Conservation (phyloP, 306 rosid genomes). For the Myrica gale region DNA sequence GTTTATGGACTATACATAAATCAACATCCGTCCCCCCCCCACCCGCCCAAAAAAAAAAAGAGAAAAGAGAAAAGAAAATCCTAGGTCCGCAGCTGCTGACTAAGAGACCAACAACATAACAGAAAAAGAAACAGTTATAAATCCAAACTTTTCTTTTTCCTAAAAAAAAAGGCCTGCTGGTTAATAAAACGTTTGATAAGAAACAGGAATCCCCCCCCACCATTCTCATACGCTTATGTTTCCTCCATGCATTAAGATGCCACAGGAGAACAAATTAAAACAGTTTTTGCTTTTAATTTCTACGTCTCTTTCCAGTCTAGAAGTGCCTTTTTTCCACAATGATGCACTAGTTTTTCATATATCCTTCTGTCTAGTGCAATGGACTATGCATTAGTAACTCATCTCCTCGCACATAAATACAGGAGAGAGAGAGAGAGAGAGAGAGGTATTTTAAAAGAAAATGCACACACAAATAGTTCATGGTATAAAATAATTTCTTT, state of each 20-base stretch:
- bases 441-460: too few relatives aligned
- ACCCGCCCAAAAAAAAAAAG: too few relatives aligned
- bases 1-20: too few relatives aligned
- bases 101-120: background rate
- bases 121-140: background rate
- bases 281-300: background rate
- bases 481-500: too few relatives aligned
- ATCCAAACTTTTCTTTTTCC: background rate
- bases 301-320: background rate
- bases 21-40: too few relatives aligned
- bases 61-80: too few relatives aligned
- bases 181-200: background rate
- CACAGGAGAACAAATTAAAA: background rate
- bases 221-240: background rate
- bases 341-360: background rate
- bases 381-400: too few relatives aligned
- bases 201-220: background rate
- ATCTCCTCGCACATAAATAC: too few relatives aligned
- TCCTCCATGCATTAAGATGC: background rate
- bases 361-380: background rate
- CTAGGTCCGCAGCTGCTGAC: too few relatives aligned
- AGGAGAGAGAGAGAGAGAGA: background rate
- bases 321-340: background rate
- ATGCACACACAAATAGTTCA: too few relatives aligned
- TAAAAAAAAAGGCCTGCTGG: background rate